A percentile compares a stretch with the other conserved stretches of the same genome.
These are phyloP conservation scores for Tylopilus rubrobrunneus DNA, from an alignment of 768 basidiomycete species.

Conservation along the genomic window DNA sequence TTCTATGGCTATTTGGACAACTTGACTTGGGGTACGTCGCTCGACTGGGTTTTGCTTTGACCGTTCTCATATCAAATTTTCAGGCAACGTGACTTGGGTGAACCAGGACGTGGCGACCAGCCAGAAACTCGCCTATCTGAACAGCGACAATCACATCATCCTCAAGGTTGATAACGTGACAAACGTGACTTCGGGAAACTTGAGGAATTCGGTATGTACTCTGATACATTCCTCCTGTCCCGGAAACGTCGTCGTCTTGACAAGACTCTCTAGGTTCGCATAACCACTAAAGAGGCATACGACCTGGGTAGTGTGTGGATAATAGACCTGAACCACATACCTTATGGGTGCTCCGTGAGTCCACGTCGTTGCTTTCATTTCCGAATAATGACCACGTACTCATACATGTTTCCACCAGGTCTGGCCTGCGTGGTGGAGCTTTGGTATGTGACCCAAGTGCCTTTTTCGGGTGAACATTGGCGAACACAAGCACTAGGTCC, in stretches of 20 bases:
- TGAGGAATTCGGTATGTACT: slow-evolving; percentile 53
- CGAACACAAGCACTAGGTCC: slow-evolving; percentile 10
- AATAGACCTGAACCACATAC: slow-evolving; percentile 44
- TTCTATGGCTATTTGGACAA: slow-evolving; percentile 48
- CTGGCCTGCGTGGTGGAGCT: slow-evolving; percentile 33
- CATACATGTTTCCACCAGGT: slow-evolving; percentile 10
- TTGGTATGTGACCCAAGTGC: slow-evolving; percentile 14
- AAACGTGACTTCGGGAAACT: slow-evolving; percentile 44
- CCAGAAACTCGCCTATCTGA: slow-evolving; percentile 55
- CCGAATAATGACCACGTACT: background rate
- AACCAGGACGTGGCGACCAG: slow-evolving; percentile 43
- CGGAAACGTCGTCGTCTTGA: background rate
- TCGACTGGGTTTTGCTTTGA: slow-evolving; percentile 12
- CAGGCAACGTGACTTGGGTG: slow-evolving; percentile 64
- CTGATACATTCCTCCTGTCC: background rate
- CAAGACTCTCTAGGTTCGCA: slow-evolving; percentile 35
- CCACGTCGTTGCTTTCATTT: background rate
- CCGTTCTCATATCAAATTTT: background rate
- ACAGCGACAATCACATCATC: slow-evolving; percentile 58
- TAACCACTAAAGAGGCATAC: slow-evolving; percentile 42
- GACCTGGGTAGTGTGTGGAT: slow-evolving; percentile 45
- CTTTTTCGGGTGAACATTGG: background rate
- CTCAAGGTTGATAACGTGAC: slow-evolving; percentile 72
- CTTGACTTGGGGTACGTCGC: slow-evolving; percentile 37
- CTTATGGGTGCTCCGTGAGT: slow-evolving; percentile 56